Evolutionary conservation across 2,329 filamentous ascomycete species (phyloP).

Genomic region (Raffaelea albimanens): DNA sequence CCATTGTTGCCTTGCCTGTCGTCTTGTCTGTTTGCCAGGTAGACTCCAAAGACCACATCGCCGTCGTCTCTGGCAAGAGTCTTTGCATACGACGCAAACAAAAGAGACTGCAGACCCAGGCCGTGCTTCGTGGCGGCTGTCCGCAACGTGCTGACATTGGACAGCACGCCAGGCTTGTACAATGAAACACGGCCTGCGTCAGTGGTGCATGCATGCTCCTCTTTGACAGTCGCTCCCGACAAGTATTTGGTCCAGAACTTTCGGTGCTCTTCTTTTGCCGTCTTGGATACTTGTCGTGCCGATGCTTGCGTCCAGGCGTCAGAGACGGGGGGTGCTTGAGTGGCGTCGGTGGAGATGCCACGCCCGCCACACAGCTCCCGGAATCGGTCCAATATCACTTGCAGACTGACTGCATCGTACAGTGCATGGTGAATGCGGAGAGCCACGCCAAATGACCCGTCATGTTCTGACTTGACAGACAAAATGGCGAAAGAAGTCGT

Average conservation of each 20-base stretch:
- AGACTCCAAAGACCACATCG: conserved; percentile 63
- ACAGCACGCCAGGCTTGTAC: conserved; percentile 37
- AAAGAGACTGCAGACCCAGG: conserved; percentile 61
- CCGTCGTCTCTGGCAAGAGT: neutral
- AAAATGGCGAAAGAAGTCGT: conserved; percentile 2
- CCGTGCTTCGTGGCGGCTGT: conserved; percentile 33
- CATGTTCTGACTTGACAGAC: neutral
- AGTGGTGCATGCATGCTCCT: too few relatives aligned
- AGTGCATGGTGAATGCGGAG: conserved; percentile 74
- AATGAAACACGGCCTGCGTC: neutral
- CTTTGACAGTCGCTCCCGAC: conserved; percentile 5
- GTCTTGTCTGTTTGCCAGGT: conserved; percentile 66
- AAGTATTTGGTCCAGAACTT: conserved; percentile 36
- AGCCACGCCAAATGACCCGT: conserved; percentile 22
- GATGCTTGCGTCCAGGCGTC: conserved; percentile 20
- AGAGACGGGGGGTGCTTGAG: too few relatives aligned
- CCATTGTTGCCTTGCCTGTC: conserved; percentile 27
- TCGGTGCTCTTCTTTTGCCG: conserved; percentile 6
- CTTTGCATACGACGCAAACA: conserved; percentile 63
- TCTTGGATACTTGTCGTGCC: conserved; percentile 6
- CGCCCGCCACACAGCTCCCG: conserved; percentile 15
- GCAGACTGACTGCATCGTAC: conserved; percentile 77
- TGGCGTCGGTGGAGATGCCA: neutral
- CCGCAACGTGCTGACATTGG: conserved; percentile 29
- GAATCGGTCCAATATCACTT: conserved; percentile 44